These are phyloP conservation scores for Leishmania major DNA, from an alignment of 208 protist genomes.

Conservation along the genomic window DNA sequence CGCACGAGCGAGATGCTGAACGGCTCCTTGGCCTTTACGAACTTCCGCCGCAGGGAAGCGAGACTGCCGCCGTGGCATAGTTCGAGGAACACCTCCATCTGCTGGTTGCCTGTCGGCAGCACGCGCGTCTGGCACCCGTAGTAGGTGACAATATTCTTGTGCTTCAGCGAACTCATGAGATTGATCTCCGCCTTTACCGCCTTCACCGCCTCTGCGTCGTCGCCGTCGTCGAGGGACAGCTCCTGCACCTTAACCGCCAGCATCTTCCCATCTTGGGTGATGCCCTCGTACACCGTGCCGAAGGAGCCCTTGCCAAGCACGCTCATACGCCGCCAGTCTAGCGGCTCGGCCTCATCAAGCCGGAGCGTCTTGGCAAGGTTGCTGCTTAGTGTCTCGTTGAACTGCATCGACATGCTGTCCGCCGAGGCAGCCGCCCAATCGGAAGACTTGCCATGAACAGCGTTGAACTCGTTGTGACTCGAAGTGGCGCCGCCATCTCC, in stretches of 20 bases:
- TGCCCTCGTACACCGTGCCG: constrained; percentile 89
- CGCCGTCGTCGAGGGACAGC: constrained; percentile 52
- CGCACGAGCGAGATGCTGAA: constrained; percentile 78
- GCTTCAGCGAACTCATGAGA: constrained; percentile 82
- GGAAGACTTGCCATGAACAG: not conserved
- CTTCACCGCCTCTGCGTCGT: constrained; percentile 64
- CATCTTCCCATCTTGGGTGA: constrained; percentile 82
- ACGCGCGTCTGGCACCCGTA: constrained; percentile 85
- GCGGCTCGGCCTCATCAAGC: constrained; percentile 48
- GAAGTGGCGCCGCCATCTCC: not conserved
- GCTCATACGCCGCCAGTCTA: constrained; percentile 79
- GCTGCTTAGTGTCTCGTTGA: constrained; percentile 39
- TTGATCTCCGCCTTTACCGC: constrained; percentile 82
- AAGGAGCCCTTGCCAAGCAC: constrained; percentile 87
- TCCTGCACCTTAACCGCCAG: constrained; percentile 91
- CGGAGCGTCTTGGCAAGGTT: constrained; percentile 33
- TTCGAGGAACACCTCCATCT: constrained; percentile 93
- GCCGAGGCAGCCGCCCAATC: not conserved
- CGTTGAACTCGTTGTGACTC: not conserved
- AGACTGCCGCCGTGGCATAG: constrained; percentile 86
- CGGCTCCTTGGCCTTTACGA: constrained; percentile 65
- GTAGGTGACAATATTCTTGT: constrained; percentile 90
- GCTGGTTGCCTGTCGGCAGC: constrained; percentile 37
- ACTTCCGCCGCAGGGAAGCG: constrained; percentile 59
- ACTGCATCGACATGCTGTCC: constrained; percentile 35